A percentile compares a stretch with the other conserved stretches of the same genome.
These are phyloP conservation scores for Syzygium jambos DNA, from an alignment of 345 rosid species.

Conservation along the genomic window DNA sequence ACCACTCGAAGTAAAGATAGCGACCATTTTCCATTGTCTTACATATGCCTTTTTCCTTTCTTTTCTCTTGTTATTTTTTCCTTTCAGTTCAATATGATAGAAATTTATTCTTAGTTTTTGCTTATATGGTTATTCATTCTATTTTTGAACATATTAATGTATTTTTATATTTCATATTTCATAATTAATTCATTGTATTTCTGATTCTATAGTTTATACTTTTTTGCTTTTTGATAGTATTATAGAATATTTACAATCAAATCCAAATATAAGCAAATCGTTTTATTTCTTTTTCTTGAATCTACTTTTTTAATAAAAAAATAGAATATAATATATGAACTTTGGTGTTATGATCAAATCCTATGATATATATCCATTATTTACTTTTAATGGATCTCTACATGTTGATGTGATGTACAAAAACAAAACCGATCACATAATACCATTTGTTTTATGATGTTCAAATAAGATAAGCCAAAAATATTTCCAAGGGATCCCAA, in stretches of 20 bases:
- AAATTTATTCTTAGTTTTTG: neutral
- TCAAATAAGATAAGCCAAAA: neutral
- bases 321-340: no score
- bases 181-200: neutral
- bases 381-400: neutral
- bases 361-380: neutral
- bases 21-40: neutral
- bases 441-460: neutral
- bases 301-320: neutral
- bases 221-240: neutral
- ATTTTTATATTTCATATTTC: neutral
- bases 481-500: no score
- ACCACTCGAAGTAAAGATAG: neutral
- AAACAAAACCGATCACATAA: neutral
- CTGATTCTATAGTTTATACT: rapidly evolving
- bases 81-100: neutral
- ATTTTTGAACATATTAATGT: neutral
- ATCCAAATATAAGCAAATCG: no score
- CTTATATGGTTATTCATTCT: no score
- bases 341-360: neutral
- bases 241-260: no score
- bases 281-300: neutral
- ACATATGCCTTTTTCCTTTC: neutral
- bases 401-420: neutral
- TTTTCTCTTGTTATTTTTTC: neutral